Percentiles rank a stretch among this genome's conserved stretches.
phyloP scores from a whole-genome alignment of 164 flowering plant genomes.

The Dillenia turbinata region DNA sequence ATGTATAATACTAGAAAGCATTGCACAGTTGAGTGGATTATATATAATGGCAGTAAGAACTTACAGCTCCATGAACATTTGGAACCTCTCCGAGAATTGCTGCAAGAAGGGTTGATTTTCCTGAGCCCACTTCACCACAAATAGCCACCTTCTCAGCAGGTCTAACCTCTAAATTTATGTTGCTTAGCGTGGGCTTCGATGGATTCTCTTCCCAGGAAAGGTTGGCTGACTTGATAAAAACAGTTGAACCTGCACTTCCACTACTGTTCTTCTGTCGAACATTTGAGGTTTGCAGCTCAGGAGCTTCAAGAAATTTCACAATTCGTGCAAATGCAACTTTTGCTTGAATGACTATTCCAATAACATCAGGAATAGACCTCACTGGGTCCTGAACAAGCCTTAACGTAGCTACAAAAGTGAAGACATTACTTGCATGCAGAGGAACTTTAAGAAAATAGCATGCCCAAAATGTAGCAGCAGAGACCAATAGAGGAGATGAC shows the following conservation, averaged over 20 bases:
- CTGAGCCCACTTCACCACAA: slow-evolving; percentile 64
- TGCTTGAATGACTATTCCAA: slow-evolving; percentile 48
- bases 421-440: slow-evolving; percentile 45
- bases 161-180: slow-evolving; percentile 28
- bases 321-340: slow-evolving; percentile 46
- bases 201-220: slow-evolving; percentile 43
- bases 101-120: slow-evolving; percentile 56
- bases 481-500: slow-evolving; percentile 50
- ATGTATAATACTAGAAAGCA: too few relatives aligned
- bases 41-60: slow-evolving; percentile 8
- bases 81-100: slow-evolving; percentile 58
- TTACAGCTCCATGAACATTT: slow-evolving; percentile 32
- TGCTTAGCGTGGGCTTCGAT: slow-evolving; percentile 28
- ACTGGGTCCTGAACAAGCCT: slow-evolving; percentile 52
- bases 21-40: too few relatives aligned
- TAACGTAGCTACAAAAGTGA: slow-evolving; percentile 49
- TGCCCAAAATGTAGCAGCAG: slow-evolving; percentile 50
- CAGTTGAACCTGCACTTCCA: slow-evolving; percentile 1
- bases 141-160: slow-evolving; percentile 41
- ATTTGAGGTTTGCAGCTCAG: slow-evolving; percentile 33
- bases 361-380: slow-evolving; percentile 42
- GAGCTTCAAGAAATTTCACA: slow-evolving; percentile 41
- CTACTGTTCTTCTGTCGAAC: slow-evolving; percentile 12
- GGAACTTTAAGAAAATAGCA: slow-evolving; percentile 44
- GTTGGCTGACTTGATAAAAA: slow-evolving; percentile 30